Base-by-base conservation (phyloP, 805 yeast species). In the Candida ascalaphidarum region DNA sequence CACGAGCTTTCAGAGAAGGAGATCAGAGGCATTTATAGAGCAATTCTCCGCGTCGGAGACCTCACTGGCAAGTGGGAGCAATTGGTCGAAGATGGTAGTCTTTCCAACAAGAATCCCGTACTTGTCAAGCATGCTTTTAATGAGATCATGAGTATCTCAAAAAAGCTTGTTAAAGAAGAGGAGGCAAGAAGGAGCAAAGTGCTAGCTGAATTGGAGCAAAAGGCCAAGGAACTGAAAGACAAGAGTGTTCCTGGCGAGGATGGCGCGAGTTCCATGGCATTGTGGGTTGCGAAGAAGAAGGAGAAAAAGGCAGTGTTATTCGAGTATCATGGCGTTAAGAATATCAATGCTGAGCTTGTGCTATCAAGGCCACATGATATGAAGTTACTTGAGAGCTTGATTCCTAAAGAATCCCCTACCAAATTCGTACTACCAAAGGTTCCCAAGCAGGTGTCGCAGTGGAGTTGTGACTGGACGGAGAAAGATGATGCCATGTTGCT, bases 301-400 rank as follows among this genome's bases (percentile, higher is more conserved):
- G 96, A 88, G 46, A 81, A 84, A 55, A 84, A 81, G 54, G 96
- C 96, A 0, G 79, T 86, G 11, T 56, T 89, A 26, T 88, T 92
- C 52, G 94, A 85, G 40, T 86, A 79, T 53, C 78, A 77, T 35
- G 89, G 86, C 23, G 95, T 88, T 25, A 82, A 83, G 52, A 80
- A 80, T 39, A 60, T 92, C 43, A 92, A 92, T 57, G 97, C 98
- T 0, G 98, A 92, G 52, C 63, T 84, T 27, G 69, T 92, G 11
- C 40, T 86, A 10, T 73, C 77, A 35, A 74, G 98, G 40, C 95
- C 96, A 0, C 71, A 66, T n/a, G 96, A 92, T 45, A 66, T 92
- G 77, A 69, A 70, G 27, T 51, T 79, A 11, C 57, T 92, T 30
- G 72, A 71, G 26, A 64, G 68, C 10, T 52, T 46, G 42, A 68